These are phyloP conservation scores for Xylariaceae sp. DNA, from an alignment of 2,329 filamentous ascomycete genomes.

Conservation along the genomic window DNA sequence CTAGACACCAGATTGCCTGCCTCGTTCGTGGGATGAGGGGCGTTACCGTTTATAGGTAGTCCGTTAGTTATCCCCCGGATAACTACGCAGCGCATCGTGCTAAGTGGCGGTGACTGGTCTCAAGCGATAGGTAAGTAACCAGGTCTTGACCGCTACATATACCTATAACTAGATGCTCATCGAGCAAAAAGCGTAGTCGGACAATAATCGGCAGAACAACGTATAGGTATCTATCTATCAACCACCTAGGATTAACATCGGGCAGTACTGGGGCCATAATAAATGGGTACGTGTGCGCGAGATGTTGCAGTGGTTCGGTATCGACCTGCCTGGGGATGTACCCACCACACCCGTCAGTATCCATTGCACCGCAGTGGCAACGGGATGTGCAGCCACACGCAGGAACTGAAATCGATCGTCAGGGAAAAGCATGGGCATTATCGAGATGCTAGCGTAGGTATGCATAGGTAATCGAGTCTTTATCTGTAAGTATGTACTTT, in stretches of 20 bases:
- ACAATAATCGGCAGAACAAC: not conserved
- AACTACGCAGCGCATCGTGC: not conserved
- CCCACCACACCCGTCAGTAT: too few species aligned
- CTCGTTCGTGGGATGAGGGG: too few species aligned
- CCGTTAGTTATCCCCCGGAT: not conserved
- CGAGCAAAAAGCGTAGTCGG: not conserved
- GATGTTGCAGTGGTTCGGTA: too few species aligned
- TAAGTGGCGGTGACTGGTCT: slow-evolving; percentile 1
- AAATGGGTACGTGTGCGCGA: not conserved
- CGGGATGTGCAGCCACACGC: slow-evolving; percentile 16
- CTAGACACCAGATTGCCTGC: not conserved
- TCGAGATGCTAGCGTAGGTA: not conserved
- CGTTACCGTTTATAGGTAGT: too few species aligned
- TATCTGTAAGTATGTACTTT: too few species aligned
- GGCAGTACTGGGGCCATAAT: not conserved
- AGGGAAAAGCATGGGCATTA: slow-evolving; percentile 11
- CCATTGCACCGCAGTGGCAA: not conserved
- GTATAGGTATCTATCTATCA: not conserved
- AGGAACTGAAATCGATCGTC: slow-evolving; percentile 21
- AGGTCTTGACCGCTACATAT: not conserved
- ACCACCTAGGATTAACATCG: not conserved
- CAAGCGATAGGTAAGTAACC: not conserved
- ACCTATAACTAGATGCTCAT: not conserved
- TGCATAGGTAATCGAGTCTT: too few species aligned
- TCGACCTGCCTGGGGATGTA: too few species aligned